phyloP scores from a whole-genome alignment of 306 rosid species.

The Rubus idaeus region DNA sequence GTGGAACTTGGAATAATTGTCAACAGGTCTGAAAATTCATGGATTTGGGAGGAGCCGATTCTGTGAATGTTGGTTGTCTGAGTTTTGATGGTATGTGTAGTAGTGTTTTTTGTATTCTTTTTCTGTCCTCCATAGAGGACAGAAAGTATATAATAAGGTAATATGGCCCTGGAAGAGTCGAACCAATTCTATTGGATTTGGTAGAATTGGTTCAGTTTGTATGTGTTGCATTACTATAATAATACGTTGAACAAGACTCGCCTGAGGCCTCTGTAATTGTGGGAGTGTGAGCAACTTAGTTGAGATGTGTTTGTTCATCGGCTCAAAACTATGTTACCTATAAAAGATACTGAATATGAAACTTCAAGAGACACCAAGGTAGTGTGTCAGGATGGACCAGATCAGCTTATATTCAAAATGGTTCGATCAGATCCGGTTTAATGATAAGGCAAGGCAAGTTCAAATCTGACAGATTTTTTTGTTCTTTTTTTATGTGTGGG shows the following conservation, averaged over 20 bases:
- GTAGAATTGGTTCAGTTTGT: slow-evolving; percentile 11
- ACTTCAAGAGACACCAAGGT: too few species aligned
- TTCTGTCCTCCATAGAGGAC: background rate
- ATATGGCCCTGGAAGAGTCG: background rate
- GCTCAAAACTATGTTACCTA: too few species aligned
- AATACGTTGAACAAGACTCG: too few species aligned
- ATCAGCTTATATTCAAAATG: too few species aligned
- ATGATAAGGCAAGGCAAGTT: too few species aligned
- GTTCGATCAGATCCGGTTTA: background rate
- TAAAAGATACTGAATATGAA: too few species aligned
- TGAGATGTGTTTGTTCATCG: too few species aligned
- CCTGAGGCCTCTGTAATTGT: background rate
- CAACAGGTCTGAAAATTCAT: slow-evolving; percentile 25
- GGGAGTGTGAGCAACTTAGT: background rate
- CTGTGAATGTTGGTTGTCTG: slow-evolving; percentile 10
- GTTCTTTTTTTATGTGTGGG: too few species aligned
- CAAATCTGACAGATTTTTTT: too few species aligned
- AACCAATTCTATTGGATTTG: background rate
- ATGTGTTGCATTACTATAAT: background rate
- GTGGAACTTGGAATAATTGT: slow-evolving; percentile 21
- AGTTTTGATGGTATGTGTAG: background rate
- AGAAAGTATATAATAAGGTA: background rate
- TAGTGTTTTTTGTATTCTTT: slow-evolving; percentile 6
- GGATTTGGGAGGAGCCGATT: slow-evolving; percentile 35
- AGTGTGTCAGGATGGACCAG: too few species aligned